Base-by-base conservation (phyloP, 495 filamentous ascomycete species). In the Aspergillus olivimuriae region DNA sequence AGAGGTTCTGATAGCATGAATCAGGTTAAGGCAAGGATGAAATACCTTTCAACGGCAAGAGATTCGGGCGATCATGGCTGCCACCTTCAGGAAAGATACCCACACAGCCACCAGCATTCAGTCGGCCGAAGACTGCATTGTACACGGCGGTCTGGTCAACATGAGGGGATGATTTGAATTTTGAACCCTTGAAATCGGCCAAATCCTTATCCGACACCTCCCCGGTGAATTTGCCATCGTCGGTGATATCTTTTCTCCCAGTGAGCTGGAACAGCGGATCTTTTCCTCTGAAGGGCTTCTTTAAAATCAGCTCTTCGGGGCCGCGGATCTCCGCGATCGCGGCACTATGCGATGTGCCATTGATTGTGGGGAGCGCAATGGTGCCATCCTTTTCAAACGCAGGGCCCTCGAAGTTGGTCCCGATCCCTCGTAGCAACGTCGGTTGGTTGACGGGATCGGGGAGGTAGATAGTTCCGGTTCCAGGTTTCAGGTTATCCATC, bases 51-150 rank as follows among this genome's bases (percentile, higher is more conserved):
- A 99, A 69, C 4, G 94, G 94, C 36, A 99, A 73, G 16, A 99
- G 70, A 57, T 94, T 88, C 6, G 94, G 88, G 42, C 92, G 82
- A 60, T 99, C 92, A 65, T 99, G 92, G 59, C 90, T 96, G 47
- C 92, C 92, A 51, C 92, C 92, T 66, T 99, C 92, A 1, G 92
- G 92, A 58, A 97, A 99, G 54, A 99, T 96, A 42, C 94, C 92
- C 37, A 97, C 82, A 57, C 89, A 95, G 18, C 89, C 92, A 17
- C 89, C 91, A 5, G 69, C 67, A 52, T 80, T 84, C 20, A 99
- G 73, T 17, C 85, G 75, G 39, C 80, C 75, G 61, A 95, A 96
- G 0, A 99, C 92, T 3, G 87, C 86, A 61, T 95, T 77, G 59
- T 97, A 99, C 22, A 99, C 92, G 43, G 85, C 75, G 8, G 81